Percentiles rank a stretch among this genome's conserved stretches.
Conservation (phyloP, 169 alveolate genomes). For the Blepharisma undulans region DNA sequence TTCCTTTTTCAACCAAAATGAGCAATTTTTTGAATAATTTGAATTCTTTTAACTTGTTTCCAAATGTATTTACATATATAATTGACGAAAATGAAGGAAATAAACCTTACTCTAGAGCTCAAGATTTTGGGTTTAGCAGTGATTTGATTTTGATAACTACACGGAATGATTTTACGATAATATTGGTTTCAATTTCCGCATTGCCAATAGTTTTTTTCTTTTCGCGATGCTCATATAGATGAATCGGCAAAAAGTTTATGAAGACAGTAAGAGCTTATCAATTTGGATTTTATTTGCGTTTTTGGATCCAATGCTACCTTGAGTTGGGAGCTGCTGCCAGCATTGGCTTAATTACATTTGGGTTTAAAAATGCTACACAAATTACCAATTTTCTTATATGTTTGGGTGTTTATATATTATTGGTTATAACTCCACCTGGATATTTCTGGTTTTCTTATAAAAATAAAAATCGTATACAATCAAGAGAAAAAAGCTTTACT, state of each 20-base stretch:
- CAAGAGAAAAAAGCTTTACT: background rate
- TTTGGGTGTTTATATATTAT: background rate
- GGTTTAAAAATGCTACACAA: background rate
- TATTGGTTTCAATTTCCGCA: background rate
- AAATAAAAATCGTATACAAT: background rate
- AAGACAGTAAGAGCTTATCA: background rate
- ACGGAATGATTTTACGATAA: background rate
- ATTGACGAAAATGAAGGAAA: background rate
- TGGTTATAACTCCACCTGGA: background rate
- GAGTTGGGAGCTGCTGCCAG: background rate
- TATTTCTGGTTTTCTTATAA: background rate
- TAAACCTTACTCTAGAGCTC: background rate
- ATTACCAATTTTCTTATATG: background rate
- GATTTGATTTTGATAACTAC: background rate
- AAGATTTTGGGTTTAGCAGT: slow-evolving; percentile 21
- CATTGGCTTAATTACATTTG: background rate
- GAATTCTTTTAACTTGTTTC: background rate
- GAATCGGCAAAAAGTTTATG: background rate
- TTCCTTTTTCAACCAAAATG: background rate
- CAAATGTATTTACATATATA: slow-evolving; percentile 21
- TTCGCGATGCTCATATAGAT: background rate
- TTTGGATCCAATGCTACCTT: background rate
- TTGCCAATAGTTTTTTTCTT: background rate
- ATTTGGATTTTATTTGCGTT: background rate
- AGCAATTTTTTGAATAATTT: background rate